Conservation (phyloP, 2,329 filamentous ascomycete genomes). For the Fonsecaea pedrosoi region DNA sequence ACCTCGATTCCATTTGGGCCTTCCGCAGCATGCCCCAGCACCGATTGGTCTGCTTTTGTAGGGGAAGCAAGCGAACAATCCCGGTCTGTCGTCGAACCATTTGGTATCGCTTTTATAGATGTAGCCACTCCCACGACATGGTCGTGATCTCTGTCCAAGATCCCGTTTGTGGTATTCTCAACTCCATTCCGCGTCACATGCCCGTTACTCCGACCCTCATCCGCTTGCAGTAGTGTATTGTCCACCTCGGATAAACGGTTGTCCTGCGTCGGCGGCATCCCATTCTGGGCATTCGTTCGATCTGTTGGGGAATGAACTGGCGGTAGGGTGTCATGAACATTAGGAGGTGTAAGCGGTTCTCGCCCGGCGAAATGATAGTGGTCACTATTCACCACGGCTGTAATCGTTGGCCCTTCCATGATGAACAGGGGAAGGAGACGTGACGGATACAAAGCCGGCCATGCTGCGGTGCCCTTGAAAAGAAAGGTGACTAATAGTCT, state of each 20-base stretch:
- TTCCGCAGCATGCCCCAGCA: not conserved
- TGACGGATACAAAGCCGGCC: not conserved
- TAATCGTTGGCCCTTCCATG: conserved; percentile 22
- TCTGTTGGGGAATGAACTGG: not conserved
- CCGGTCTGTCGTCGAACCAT: not conserved
- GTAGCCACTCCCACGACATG: not conserved
- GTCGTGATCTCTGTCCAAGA: not conserved
- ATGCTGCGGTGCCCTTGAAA: conserved; percentile 8
- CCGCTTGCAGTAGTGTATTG: not conserved
- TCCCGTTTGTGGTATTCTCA: not conserved
- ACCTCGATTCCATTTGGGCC: not conserved
- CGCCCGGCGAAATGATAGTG: conserved; percentile 7
- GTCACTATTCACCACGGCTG: conserved; percentile 20
- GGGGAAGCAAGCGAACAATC: not conserved
- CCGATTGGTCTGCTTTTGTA: not conserved
- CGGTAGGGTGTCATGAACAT: conserved; percentile 8
- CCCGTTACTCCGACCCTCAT: not conserved
- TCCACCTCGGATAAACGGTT: conserved; percentile 24
- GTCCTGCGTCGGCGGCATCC: not conserved
- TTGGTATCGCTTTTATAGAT: not conserved
- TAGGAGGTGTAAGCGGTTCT: conserved; percentile 17
- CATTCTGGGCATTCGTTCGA: not conserved
- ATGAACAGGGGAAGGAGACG: conserved; percentile 11
- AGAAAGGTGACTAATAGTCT: not conserved
- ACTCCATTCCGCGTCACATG: not conserved